These are phyloP conservation scores for Penicillium crustosum DNA, from an alignment of 2,329 filamentous ascomycete genomes.

Conservation along the genomic window DNA sequence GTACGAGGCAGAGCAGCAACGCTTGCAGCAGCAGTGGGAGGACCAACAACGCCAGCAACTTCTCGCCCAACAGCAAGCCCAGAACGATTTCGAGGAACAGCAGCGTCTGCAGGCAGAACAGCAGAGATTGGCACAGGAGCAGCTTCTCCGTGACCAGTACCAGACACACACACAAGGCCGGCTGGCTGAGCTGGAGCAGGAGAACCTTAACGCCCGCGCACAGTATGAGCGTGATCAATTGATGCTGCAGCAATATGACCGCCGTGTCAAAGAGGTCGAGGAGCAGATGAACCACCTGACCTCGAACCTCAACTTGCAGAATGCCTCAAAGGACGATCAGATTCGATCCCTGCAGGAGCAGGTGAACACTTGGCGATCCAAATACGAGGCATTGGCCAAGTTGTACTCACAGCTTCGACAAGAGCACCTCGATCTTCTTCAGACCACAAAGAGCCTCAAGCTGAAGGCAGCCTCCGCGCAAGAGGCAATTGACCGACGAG, in stretches of 20 bases:
- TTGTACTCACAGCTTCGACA: conserved; percentile 93
- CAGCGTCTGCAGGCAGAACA: conserved; percentile 85
- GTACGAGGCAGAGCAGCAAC: conserved; percentile 89
- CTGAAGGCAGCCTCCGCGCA: conserved; percentile 95
- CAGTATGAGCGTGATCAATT: conserved; percentile 98
- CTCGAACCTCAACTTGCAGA: conserved; percentile 79
- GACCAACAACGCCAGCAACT: conserved; percentile 78
- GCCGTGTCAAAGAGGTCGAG: conserved; percentile 89
- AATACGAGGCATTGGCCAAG: conserved; percentile 95
- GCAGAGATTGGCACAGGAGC: conserved; percentile 85
- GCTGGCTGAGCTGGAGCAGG: conserved; percentile 90
- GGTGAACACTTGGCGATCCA: conserved; percentile 94
- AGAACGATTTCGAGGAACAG: conserved; percentile 95
- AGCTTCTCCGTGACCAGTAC: conserved; percentile 81
- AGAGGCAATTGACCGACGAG: conserved; percentile 89
- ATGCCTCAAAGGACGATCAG: conserved; percentile 88
- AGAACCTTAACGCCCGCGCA: conserved; percentile 89
- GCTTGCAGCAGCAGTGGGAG: conserved; percentile 83
- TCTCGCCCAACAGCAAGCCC: conserved; percentile 77
- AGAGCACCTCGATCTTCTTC: conserved; percentile 89
- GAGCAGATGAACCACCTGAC: conserved; percentile 80
- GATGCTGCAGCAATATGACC: conserved; percentile 95
- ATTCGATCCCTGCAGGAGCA: conserved; percentile 91
- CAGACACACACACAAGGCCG: conserved; percentile 93
- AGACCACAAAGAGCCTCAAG: conserved; percentile 95